Percentiles rank a stretch among this genome's conserved stretches.
Evolutionary conservation across 179 eudicot species (phyloP).

Genomic region (Spergularia azorica): DNA sequence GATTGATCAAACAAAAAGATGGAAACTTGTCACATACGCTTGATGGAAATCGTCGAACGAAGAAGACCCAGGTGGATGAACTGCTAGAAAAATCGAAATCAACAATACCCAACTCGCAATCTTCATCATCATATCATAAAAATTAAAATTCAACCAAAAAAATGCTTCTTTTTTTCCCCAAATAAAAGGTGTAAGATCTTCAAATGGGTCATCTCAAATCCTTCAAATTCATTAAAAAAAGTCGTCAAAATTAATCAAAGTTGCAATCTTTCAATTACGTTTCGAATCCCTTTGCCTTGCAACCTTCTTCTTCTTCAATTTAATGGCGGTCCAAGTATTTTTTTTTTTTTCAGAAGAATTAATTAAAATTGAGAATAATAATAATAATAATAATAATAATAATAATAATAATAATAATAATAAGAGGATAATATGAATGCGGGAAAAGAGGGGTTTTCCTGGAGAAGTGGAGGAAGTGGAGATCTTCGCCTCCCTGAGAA

Average conservation of each 20-base stretch:
- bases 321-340: neutral
- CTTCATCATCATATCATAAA: constrained; percentile 35
- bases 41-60: constrained; percentile 55
- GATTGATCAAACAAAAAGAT: neutral
- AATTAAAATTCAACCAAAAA: constrained; percentile 10
- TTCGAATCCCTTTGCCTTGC: constrained; percentile 30
- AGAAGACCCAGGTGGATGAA: constrained; percentile 45
- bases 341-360: constrained; percentile 7
- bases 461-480: constrained; percentile 13
- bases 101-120: constrained; percentile 41
- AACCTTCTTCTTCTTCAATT: neutral
- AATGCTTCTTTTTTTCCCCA: neutral
- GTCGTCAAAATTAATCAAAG: constrained; percentile 14
- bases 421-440: neutral
- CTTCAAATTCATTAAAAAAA: constrained; percentile 6
- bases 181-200: constrained; percentile 26
- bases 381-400: neutral
- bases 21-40: constrained; percentile 52
- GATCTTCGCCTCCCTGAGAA: constrained; percentile 20
- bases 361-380: neutral
- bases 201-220: constrained; percentile 25
- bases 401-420: neutral
- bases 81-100: constrained; percentile 32
- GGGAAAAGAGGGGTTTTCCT: neutral
- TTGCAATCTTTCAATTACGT: constrained; percentile 3